Evolutionary conservation across 2,329 filamentous ascomycete species (phyloP).

Genomic region (Aspergillus uvarum): DNA sequence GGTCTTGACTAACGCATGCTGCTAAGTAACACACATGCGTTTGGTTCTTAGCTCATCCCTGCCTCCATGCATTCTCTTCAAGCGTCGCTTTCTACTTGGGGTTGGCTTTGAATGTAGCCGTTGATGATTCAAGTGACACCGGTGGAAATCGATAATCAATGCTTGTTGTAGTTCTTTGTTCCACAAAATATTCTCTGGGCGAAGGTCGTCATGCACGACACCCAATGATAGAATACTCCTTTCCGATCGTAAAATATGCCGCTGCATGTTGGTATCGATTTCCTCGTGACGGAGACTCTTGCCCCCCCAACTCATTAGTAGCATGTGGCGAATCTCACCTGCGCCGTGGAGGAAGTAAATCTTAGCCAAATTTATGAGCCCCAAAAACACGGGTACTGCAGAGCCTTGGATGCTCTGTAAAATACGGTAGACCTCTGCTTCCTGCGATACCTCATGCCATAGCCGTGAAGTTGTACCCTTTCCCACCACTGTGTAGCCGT

Average conservation of each 20-base stretch:
- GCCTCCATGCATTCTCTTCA: too few relatives aligned
- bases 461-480: conserved; percentile 32
- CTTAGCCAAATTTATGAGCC: conserved; percentile 24
- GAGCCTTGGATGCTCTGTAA: too few relatives aligned
- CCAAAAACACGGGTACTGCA: conserved; percentile 16
- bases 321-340: conserved; percentile 9
- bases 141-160: neutral
- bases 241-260: neutral
- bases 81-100: too few relatives aligned
- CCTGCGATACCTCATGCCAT: conserved; percentile 26
- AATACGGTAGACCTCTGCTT: conserved; percentile 20
- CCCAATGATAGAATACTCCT: neutral
- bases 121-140: too few relatives aligned
- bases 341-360: conserved; percentile 31
- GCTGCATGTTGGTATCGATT: neutral
- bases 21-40: too few relatives aligned
- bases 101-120: too few relatives aligned
- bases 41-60: too few relatives aligned
- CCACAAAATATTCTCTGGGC: neutral
- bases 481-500: conserved; percentile 30
- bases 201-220: neutral
- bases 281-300: neutral
- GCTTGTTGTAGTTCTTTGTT: neutral
- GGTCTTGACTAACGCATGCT: too few relatives aligned
- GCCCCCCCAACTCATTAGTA: neutral